phyloP scores from a whole-genome alignment of 1,284 basidiomycete genomes.

The Salmacisia buchloeana region DNA sequence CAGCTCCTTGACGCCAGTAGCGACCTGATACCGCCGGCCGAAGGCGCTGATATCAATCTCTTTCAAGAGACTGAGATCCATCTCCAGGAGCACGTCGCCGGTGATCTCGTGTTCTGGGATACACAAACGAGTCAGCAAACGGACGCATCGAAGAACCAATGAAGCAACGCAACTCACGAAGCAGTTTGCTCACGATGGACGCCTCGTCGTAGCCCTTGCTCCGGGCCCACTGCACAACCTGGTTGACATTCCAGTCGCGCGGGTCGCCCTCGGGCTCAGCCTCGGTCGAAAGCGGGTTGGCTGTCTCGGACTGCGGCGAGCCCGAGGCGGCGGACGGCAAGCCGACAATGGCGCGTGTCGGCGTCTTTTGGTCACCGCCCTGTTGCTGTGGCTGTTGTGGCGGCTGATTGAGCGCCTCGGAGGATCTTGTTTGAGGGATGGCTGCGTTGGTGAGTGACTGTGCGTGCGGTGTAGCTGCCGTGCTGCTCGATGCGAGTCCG shows the following conservation, averaged over 20 bases:
- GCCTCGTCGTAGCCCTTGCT: constrained; percentile 76
- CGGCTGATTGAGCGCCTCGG: too few relatives aligned
- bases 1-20: constrained; percentile 86
- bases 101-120: constrained; percentile 77
- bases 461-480: not conserved
- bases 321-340: not conserved
- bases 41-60: constrained; percentile 92
- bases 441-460: not conserved
- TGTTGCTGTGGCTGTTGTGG: not conserved
- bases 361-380: not conserved
- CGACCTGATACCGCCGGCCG: constrained; percentile 89
- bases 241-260: constrained; percentile 76
- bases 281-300: not conserved
- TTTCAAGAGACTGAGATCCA: constrained; percentile 86
- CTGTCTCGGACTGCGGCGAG: too few relatives aligned
- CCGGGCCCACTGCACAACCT: constrained; percentile 84
- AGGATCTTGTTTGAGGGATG: too few relatives aligned
- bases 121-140: not conserved
- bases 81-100: constrained; percentile 89
- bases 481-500: too few relatives aligned
- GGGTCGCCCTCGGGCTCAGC: constrained; percentile 52
- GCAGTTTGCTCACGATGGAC: constrained; percentile 71
- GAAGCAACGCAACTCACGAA: not conserved
- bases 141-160: not conserved
- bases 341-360: not conserved